Evolutionary conservation across 805 yeast genomes (phyloP), one percentile per base, ranked within the genome.

Genomic region (Lachancea thermotolerans): DNA sequence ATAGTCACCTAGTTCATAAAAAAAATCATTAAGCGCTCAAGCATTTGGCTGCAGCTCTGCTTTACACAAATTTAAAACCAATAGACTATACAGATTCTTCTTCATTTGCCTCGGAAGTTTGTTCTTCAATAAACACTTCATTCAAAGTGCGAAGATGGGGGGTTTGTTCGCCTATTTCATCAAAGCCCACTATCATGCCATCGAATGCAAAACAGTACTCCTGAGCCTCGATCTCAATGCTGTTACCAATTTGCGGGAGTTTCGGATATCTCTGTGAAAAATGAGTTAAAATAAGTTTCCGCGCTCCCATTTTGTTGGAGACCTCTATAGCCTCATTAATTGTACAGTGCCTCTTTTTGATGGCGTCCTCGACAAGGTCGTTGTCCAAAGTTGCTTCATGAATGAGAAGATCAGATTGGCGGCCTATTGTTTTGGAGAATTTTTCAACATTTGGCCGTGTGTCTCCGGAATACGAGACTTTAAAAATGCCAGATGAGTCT

Each of bases 381-480:
- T 88, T 86, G 46, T 87, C 96, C 49, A 93, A 74, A 0, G 99
- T 87, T 0, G 97, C 90, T 62, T 93, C 99, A 63, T 93, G 99
- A 40, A 93, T 81, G 47, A 93, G 71, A 40, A 93, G 62, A 58
- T 88, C 91, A 25, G 87, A 77, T 10, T 69, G 62, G 16, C 58
- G 48, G 1, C 96, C 98, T 43, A 86, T 75, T 2, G 67, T 71
- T 2, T 68, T 56, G 0, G 83, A 77, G 64, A 89, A 89, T 36
- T 57, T 60, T 40, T 61, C 66, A 3, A 67, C 57, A 51, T 79
- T 81, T 0, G 99, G 99, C 55, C 97, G 77, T 0, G 98, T 87
- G 60, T 93, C 99, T 10, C 99, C 99, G 2, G 96, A 88, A 60
- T 86, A 93, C 0, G 96, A 82, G 1, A 90, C 70, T 53, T 78